Evolutionary conservation across 2,329 filamentous ascomycete genomes (phyloP).

Genomic region (Colletotrichum viniferum): DNA sequence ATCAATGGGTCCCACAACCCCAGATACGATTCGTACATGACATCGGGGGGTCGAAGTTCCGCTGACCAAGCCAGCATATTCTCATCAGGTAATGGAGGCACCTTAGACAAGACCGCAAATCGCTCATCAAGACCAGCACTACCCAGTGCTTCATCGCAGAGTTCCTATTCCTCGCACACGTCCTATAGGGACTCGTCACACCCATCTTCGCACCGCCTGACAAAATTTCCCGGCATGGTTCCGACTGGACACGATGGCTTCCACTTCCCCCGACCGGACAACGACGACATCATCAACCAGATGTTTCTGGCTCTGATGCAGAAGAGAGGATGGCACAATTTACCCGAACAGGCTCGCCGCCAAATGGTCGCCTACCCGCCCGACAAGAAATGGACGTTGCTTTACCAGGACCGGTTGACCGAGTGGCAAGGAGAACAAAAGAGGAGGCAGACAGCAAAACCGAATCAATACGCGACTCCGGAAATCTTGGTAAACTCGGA

Average conservation of each 20-base stretch:
- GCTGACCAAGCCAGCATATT: slow-evolving; percentile 60
- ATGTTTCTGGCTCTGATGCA: slow-evolving; percentile 96
- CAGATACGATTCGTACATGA: slow-evolving; percentile 68
- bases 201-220: slow-evolving; percentile 62
- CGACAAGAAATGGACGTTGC: slow-evolving; percentile 95
- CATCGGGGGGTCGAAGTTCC: slow-evolving; percentile 62
- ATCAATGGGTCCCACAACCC: slow-evolving; percentile 57
- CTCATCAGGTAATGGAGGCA: slow-evolving; percentile 61
- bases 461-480: slow-evolving; percentile 67
- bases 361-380: slow-evolving; percentile 97
- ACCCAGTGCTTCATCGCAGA: slow-evolving; percentile 61
- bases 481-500: slow-evolving; percentile 81
- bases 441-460: slow-evolving; percentile 74
- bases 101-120: slow-evolving; percentile 42
- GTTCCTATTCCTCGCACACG: slow-evolving; percentile 52
- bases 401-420: slow-evolving; percentile 91
- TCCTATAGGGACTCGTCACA: slow-evolving; percentile 36
- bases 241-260: slow-evolving; percentile 53
- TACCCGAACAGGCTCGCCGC: slow-evolving; percentile 90
- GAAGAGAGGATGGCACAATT: slow-evolving; percentile 95
- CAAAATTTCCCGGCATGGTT: slow-evolving; percentile 50
- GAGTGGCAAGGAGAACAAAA: slow-evolving; percentile 96
- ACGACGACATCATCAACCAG: slow-evolving; percentile 85
- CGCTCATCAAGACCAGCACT: slow-evolving; percentile 58
- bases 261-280: slow-evolving; percentile 73